phyloP scores from a whole-genome alignment of 2,329 filamentous ascomycete genomes.

The Sclerotinia sclerotiorum region DNA sequence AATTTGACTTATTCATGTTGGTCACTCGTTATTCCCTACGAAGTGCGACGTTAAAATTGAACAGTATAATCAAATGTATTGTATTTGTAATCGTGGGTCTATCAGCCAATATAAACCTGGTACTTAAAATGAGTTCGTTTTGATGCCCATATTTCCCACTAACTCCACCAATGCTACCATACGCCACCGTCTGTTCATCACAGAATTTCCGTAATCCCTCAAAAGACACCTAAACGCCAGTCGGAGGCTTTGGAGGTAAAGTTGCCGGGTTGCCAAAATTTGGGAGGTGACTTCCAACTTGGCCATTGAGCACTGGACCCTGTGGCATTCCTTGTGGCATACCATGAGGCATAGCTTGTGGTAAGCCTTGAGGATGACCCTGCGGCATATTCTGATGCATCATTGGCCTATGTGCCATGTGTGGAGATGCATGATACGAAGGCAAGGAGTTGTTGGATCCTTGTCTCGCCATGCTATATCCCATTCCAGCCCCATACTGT shows the following conservation, averaged over 20 bases:
- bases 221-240: conserved; percentile 39
- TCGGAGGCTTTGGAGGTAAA: conserved; percentile 55
- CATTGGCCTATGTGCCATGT: conserved; percentile 40
- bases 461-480: conserved; percentile 42
- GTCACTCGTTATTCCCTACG: not conserved
- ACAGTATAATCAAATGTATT: conserved; percentile 22
- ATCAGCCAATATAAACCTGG: conserved; percentile 38
- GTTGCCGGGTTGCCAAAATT: conserved; percentile 56
- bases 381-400: conserved; percentile 40
- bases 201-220: conserved; percentile 30
- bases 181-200: conserved; percentile 39
- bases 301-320: conserved; percentile 36
- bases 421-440: conserved; percentile 42
- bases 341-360: conserved; percentile 32
- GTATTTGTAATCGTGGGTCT: conserved; percentile 36
- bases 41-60: not conserved
- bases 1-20: not conserved
- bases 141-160: conserved; percentile 36
- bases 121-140: conserved; percentile 35
- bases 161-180: conserved; percentile 43
- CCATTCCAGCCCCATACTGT: conserved; percentile 39
- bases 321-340: conserved; percentile 34
- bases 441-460: conserved; percentile 42
- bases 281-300: conserved; percentile 50
- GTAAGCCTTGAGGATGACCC: conserved; percentile 33